These are phyloP conservation scores for Volvox carteri DNA, from an alignment of 163 green algal species.

Conservation along the genomic window DNA sequence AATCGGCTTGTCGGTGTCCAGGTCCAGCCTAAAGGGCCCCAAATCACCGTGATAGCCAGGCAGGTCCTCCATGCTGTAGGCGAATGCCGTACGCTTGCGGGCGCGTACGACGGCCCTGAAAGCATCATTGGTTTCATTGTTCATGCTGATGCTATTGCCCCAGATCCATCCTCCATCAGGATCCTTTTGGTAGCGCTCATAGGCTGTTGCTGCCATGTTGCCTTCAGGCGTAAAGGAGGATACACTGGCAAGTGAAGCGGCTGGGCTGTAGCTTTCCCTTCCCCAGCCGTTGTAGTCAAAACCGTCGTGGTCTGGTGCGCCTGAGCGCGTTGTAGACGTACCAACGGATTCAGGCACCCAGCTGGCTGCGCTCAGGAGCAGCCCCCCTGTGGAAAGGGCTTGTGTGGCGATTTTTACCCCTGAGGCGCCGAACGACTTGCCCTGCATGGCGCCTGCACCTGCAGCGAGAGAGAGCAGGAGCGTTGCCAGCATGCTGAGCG, in stretches of 20 bases:
- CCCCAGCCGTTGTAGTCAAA: background rate
- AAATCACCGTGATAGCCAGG: background rate
- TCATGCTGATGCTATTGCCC: background rate
- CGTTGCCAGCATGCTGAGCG: too few relatives aligned
- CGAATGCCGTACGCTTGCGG: background rate
- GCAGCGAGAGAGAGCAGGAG: too few relatives aligned
- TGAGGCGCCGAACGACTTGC: background rate
- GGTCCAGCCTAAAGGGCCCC: background rate
- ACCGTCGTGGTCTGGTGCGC: too few relatives aligned
- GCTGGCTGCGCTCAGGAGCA: too few relatives aligned
- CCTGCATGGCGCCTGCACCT: background rate
- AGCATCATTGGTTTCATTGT: background rate
- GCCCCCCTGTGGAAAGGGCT: background rate
- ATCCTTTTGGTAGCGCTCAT: constrained; percentile 28
- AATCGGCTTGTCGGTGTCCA: constrained; percentile 10
- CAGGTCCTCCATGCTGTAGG: constrained; percentile 26
- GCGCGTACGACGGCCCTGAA: background rate
- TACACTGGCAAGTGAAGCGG: background rate
- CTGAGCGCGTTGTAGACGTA: too few relatives aligned
- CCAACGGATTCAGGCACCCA: too few relatives aligned
- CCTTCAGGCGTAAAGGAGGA: background rate
- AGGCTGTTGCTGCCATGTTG: background rate
- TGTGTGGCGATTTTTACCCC: background rate
- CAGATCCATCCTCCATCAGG: constrained; percentile 25
- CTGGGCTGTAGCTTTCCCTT: background rate